These are phyloP conservation scores for Botrytis tulipae DNA, from an alignment of 2,329 filamentous ascomycete genomes.

Conservation along the genomic window DNA sequence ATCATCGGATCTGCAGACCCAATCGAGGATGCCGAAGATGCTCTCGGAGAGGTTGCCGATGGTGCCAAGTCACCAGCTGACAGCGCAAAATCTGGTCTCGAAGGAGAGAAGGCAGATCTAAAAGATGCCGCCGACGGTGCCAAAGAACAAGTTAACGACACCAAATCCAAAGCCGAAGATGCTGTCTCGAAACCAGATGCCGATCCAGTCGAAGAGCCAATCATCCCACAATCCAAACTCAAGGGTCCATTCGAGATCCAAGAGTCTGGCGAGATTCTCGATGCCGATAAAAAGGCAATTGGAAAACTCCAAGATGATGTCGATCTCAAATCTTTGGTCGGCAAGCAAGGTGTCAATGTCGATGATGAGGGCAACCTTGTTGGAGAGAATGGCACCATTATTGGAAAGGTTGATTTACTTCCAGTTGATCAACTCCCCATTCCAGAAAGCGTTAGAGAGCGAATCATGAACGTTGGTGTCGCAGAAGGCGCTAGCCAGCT, in stretches of 20 bases:
- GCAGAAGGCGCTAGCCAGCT: slow-evolving; percentile 3
- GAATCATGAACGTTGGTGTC: slow-evolving; percentile 11
- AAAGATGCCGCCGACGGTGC: neutral
- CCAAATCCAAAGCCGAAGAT: slow-evolving; percentile 4
- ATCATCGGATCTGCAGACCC: slow-evolving; percentile 41
- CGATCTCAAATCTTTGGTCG: slow-evolving; percentile 14
- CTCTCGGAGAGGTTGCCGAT: slow-evolving; percentile 22
- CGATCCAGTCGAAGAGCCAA: slow-evolving; percentile 1
- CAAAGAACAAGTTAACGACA: neutral
- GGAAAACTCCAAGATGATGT: slow-evolving; percentile 16
- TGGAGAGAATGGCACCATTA: slow-evolving; percentile 56
- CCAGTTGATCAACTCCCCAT: slow-evolving; percentile 19
- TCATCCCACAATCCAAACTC: slow-evolving; percentile 15
- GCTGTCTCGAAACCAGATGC: slow-evolving; percentile 39
- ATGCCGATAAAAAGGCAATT: slow-evolving; percentile 18
- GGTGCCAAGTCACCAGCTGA: slow-evolving; percentile 19
- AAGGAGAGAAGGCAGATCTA: slow-evolving; percentile 37
- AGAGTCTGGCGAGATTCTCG: slow-evolving; percentile 14
- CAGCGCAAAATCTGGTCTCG: slow-evolving; percentile 19
- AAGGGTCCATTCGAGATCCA: slow-evolving; percentile 21
- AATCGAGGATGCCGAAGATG: neutral
- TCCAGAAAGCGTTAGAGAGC: slow-evolving; percentile 16
- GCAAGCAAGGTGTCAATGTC: slow-evolving; percentile 47
- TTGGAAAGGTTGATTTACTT: slow-evolving; percentile 50
- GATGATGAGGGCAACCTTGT: slow-evolving; percentile 59